phyloP scores from a whole-genome alignment of 371 early-diverging fungal genomes.

The Rhizopus delemar region DNA sequence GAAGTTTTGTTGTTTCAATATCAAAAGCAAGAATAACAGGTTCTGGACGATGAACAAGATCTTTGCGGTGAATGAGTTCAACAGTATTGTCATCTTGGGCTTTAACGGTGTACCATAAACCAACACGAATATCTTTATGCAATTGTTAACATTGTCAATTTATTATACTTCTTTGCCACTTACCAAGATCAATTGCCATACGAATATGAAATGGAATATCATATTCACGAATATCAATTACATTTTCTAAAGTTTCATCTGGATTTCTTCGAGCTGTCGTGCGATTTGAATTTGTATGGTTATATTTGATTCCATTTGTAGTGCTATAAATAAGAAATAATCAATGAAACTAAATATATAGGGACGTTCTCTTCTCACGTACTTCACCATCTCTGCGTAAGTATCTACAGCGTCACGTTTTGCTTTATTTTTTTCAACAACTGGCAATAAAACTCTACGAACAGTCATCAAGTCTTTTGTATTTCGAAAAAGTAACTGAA shows the following conservation, averaged over 20 bases:
- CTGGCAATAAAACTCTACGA: constrained; percentile 71
- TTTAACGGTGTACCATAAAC: constrained; percentile 90
- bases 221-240: constrained; percentile 91
- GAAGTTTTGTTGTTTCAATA: constrained; percentile 99
- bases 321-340: constrained; percentile 16
- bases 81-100: constrained; percentile 61
- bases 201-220: constrained; percentile 94
- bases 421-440: constrained; percentile 68
- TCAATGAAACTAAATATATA: not conserved
- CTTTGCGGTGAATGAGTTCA: constrained; percentile 66
- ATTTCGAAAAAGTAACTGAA: constrained; percentile 86
- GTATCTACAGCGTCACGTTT: constrained; percentile 62
- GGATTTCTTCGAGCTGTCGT: constrained; percentile 40
- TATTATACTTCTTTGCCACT: constrained; percentile 1
- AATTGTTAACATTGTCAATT: not conserved
- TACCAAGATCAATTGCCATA: constrained; percentile 90
- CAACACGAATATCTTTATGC: constrained; percentile 84
- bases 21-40: constrained; percentile 97
- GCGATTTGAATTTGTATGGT: constrained; percentile 21
- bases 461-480: constrained; percentile 78
- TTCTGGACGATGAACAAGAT: constrained; percentile 94
- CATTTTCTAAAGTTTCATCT: constrained; percentile 54
- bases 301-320: constrained; percentile 37
- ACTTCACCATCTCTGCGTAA: constrained; percentile 60
- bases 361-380: constrained; percentile 12